Base-by-base conservation (phyloP, 495 filamentous ascomycete species). In the Beverwykella pulmonaria region DNA sequence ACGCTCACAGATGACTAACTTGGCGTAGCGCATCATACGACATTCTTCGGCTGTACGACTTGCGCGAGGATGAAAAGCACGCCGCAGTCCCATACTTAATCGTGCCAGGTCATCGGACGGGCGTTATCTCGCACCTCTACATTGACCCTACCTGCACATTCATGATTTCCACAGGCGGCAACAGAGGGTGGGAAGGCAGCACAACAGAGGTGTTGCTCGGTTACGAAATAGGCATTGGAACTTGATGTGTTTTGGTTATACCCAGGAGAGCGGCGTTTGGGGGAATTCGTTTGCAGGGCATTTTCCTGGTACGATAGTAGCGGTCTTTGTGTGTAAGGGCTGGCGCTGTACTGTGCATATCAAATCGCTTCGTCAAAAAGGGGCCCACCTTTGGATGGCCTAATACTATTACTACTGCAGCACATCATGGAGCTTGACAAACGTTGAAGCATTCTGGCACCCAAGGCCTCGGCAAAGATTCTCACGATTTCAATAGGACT, bases 141-240 rank as follows among this genome's bases (percentile, higher is more conserved):
- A 81, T 96, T 53, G 94, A 98, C 75, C 89, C 91, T 27, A 92
- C 91, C 0, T 94, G 91, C 69, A 82, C 87, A 32, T 96, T 92
- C 75, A 92, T 98, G 87, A 83, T 98, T 50, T 93, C 90, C 1
- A 88, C 90, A 1, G 92, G 89, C 30, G 94, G 94, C 0, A 97
- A 93, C 67, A 79, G 94, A 55, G 94, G 94, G 1, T 98, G 95
- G 95, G 95, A 98, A 75, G 94, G 94, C n/a, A 86, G 81, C 29
- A 87, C 83, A 27, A 97, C 94, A 1, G 94, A 98, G 79, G 92
- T 94, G 9, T 75, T 97, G 29, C 82, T 98, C 46, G 94, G 94
- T 52, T 98, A 98, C 76, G 94, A 98, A 76, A 96, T 98, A 68
- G 83, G 84, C 5, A 77, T 87, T 65, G 75, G 75, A 25, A 30